phyloP scores from a whole-genome alignment of 2,329 filamentous ascomycete species.

The Lachnellula cervina region DNA sequence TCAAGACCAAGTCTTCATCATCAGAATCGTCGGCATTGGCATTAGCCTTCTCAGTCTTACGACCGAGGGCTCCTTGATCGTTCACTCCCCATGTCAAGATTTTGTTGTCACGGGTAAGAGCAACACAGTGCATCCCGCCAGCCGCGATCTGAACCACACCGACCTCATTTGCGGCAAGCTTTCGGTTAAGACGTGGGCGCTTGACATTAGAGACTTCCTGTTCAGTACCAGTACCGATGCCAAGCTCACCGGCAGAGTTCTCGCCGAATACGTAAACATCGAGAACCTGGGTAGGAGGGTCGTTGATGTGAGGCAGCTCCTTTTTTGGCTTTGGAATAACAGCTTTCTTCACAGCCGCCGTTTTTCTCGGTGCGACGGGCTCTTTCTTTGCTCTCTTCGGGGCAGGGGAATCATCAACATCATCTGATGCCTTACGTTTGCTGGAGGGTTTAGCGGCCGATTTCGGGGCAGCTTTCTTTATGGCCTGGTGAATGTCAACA shows the following conservation, averaged over 20 bases:
- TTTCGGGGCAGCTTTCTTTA: constrained; percentile 15
- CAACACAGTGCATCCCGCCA: constrained; percentile 78
- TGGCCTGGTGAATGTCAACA: no score
- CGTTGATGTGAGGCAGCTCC: constrained; percentile 51
- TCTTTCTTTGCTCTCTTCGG: constrained; percentile 20
- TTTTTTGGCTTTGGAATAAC: constrained; percentile 23
- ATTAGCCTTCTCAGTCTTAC: constrained; percentile 55
- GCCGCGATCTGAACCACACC: constrained; percentile 70
- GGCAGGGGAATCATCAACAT: constrained; percentile 6
- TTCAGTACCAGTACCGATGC: constrained; percentile 60
- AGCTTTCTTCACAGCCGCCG: constrained; percentile 10
- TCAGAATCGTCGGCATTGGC: constrained; percentile 35
- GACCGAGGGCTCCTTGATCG: constrained; percentile 74
- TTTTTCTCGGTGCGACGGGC: constrained; percentile 15
- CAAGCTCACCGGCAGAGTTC: constrained; percentile 75
- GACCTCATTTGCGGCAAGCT: constrained; percentile 49
- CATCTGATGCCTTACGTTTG: constrained; percentile 3
- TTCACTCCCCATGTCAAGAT: constrained; percentile 87
- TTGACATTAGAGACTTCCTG: constrained; percentile 52
- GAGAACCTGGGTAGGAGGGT: constrained; percentile 56
- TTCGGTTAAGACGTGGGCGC: constrained; percentile 63
- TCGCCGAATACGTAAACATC: constrained; percentile 79
- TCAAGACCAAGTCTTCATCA: constrained; percentile 51
- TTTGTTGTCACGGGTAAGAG: constrained; percentile 73
- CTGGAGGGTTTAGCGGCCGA: constrained; percentile 9